These are phyloP conservation scores for Wallacemonas sp. DNA, from an alignment of 208 protist species.

Conservation along the genomic window DNA sequence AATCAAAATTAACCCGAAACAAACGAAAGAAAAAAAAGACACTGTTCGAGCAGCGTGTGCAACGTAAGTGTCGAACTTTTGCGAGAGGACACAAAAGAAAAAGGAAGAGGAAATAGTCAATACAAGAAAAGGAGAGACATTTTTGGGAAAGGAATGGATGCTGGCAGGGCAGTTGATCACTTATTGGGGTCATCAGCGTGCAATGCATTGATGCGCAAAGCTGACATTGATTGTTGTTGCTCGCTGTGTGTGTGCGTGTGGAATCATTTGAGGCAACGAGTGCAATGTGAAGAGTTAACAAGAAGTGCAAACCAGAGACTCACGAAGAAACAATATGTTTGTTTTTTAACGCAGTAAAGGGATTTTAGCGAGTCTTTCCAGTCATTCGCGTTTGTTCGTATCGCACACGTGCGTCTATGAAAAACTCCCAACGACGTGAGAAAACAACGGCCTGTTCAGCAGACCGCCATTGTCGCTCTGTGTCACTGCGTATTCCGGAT, in stretches of 20 bases:
- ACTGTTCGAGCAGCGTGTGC: background rate
- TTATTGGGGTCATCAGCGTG: too few relatives aligned
- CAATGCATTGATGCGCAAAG: too few relatives aligned
- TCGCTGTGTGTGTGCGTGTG: background rate
- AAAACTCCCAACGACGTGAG: slow-evolving; percentile 29
- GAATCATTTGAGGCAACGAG: too few relatives aligned
- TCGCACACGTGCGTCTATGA: background rate
- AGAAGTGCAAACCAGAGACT: too few relatives aligned
- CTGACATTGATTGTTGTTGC: background rate
- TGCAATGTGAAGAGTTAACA: background rate
- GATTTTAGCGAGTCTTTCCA: too few relatives aligned
- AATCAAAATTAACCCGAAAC: background rate
- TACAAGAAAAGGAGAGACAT: too few relatives aligned
- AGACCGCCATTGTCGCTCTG: slow-evolving; percentile 18
- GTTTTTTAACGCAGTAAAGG: background rate
- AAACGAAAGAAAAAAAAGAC: background rate
- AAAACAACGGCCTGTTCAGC: slow-evolving; percentile 62
- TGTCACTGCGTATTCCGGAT: slow-evolving; percentile 49
- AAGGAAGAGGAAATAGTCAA: background rate
- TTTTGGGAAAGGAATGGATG: too few relatives aligned
- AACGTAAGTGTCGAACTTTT: background rate
- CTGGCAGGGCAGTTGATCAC: too few relatives aligned
- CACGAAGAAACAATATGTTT: background rate
- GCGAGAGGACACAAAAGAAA: background rate
- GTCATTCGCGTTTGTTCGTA: too few relatives aligned